Conservation (phyloP, 352 stramenopile species). For the Phytopythium oedochilum region DNA sequence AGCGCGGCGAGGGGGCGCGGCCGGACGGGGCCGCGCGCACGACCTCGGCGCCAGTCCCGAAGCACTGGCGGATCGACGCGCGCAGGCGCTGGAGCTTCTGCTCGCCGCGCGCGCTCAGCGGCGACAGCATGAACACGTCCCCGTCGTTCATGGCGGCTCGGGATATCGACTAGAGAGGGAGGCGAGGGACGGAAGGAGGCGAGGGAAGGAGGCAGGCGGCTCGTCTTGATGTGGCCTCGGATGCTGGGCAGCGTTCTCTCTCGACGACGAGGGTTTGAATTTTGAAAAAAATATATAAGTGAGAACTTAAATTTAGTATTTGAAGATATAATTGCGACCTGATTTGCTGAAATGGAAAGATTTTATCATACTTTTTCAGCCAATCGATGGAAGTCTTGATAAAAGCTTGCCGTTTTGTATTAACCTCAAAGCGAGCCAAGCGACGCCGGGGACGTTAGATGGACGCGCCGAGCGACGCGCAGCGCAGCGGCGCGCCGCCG, state of each 20-base stretch:
- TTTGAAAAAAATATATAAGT: too few species aligned
- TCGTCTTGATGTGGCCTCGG: neutral
- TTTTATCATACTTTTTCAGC: too few species aligned
- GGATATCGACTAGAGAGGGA: neutral
- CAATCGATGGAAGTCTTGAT: too few species aligned
- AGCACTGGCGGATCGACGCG: constrained; percentile 39
- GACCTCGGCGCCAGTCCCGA: constrained; percentile 16
- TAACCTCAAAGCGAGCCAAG: too few species aligned
- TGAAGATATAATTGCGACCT: too few species aligned
- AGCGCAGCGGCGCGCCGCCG: neutral
- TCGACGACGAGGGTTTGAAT: too few species aligned
- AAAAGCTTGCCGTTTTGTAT: too few species aligned
- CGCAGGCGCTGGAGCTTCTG: constrained; percentile 30
- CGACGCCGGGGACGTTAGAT: too few species aligned
- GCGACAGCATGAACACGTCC: constrained; percentile 35
- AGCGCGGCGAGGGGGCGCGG: constrained; percentile 11
- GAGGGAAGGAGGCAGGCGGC: neutral
- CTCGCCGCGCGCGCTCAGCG: constrained; percentile 37
- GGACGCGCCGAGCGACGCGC: constrained; percentile 2
- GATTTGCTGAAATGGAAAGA: too few species aligned
- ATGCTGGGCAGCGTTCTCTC: too few species aligned
- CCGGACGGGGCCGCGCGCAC: constrained; percentile 13
- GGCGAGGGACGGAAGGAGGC: neutral
- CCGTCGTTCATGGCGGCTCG: constrained; percentile 8
- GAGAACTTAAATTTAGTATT: too few species aligned